Evolutionary conservation across 2,329 filamentous ascomycete species (phyloP).

Genomic region (Mycosphaerelloides madeirae): DNA sequence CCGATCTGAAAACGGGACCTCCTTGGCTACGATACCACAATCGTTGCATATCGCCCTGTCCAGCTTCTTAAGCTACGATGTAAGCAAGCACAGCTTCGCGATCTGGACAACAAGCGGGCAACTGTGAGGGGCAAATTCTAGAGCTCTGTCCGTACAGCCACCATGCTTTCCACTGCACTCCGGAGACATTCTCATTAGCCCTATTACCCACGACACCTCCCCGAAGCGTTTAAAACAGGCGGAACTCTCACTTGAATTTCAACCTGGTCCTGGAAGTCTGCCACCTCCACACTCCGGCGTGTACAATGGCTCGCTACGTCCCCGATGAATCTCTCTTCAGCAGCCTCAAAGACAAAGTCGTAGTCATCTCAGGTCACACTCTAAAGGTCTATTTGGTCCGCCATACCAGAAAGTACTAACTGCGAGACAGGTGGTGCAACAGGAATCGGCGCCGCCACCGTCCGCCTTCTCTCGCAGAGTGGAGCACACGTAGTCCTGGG

Average conservation of each 20-base stretch:
- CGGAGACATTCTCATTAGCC: not conserved
- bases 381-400: not conserved
- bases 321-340: slow-evolving; percentile 8
- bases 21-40: too few species aligned
- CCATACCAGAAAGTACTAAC: not conserved
- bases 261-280: too few species aligned
- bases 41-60: too few species aligned
- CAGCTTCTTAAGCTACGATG: too few species aligned
- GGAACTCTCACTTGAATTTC: too few species aligned
- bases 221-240: not conserved
- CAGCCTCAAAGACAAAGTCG: slow-evolving; percentile 27
- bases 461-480: slow-evolving; percentile 36
- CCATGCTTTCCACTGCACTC: not conserved
- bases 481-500: slow-evolving; percentile 44
- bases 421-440: slow-evolving; percentile 36
- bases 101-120: too few species aligned
- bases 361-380: slow-evolving; percentile 29
- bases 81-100: too few species aligned
- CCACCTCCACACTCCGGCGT: too few species aligned
- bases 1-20: too few species aligned
- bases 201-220: not conserved
- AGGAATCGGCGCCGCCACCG: slow-evolving; percentile 42
- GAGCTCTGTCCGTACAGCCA: not conserved
- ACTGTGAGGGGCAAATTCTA: not conserved
- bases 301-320: slow-evolving; percentile 14